Evolutionary conservation across 306 rosid genomes (phyloP).

Genomic region (Lagenaria siceraria): DNA sequence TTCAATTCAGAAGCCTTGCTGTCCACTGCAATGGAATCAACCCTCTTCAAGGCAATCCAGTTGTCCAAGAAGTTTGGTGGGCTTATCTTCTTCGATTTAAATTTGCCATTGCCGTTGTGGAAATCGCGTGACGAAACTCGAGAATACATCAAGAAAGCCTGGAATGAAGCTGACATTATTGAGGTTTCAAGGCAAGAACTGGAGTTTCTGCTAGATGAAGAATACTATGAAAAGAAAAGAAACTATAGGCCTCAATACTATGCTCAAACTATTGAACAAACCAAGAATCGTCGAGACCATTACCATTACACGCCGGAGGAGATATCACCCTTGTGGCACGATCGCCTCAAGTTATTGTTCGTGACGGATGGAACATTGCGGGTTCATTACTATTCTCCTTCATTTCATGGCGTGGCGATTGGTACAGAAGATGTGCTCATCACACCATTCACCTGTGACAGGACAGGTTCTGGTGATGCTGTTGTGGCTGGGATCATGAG

Average conservation of each 20-base stretch:
- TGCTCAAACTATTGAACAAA: constrained; percentile 53
- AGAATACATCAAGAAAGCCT: constrained; percentile 52
- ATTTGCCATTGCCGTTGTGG: constrained; percentile 71
- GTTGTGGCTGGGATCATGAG: constrained; percentile 81
- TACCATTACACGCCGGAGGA: constrained; percentile 77
- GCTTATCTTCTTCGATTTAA: constrained; percentile 56
- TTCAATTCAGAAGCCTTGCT: constrained; percentile 50
- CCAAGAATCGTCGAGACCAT: constrained; percentile 55
- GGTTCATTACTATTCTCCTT: constrained; percentile 75
- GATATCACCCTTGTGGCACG: constrained; percentile 71
- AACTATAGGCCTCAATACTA: constrained; percentile 71
- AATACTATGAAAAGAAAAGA: constrained; percentile 47
- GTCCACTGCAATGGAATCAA: constrained; percentile 20
- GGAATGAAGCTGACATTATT: constrained; percentile 64
- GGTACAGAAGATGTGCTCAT: constrained; percentile 94
- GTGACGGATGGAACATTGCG: constrained; percentile 80
- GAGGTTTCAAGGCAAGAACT: constrained; percentile 76
- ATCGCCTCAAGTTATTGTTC: constrained; percentile 44
- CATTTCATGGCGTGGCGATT: constrained; percentile 55
- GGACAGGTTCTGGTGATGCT: constrained; percentile 97
- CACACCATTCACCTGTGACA: constrained; percentile 86
- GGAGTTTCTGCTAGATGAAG: constrained; percentile 87
- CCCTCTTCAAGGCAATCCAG: constrained; percentile 30
- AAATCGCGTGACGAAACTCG: constrained; percentile 59
- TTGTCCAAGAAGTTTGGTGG: constrained; percentile 39